phyloP scores from a whole-genome alignment of 2,329 filamentous ascomycete species.

The Byssothecium circinans region DNA sequence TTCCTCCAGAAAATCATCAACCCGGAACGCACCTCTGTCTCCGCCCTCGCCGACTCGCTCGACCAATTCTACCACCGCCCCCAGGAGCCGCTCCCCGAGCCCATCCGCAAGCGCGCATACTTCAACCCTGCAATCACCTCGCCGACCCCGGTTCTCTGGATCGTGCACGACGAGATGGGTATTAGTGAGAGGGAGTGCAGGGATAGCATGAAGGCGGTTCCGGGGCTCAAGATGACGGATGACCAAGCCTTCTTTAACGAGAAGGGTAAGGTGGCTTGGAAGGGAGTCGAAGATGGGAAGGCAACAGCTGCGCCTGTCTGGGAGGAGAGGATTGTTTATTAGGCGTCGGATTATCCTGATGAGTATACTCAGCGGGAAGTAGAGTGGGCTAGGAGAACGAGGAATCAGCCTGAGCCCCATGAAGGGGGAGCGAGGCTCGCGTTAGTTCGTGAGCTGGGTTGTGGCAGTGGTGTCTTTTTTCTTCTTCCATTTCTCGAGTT shows the following conservation, averaged over 20 bases:
- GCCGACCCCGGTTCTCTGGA: constrained; percentile 50
- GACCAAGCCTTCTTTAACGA: constrained; percentile 50
- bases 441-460: too few relatives aligned
- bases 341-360: constrained; percentile 4
- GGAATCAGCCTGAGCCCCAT: too few relatives aligned
- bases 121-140: constrained; percentile 49
- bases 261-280: constrained; percentile 50
- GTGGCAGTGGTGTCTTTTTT: too few relatives aligned
- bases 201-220: constrained; percentile 43
- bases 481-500: too few relatives aligned
- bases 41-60: constrained; percentile 32
- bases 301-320: constrained; percentile 49
- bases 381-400: too few relatives aligned
- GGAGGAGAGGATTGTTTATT: constrained; percentile 43
- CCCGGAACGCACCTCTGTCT: constrained; percentile 35
- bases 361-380: not conserved
- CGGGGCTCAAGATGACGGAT: constrained; percentile 47
- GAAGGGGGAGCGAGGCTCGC: too few relatives aligned
- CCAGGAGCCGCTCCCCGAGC: constrained; percentile 34
- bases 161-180: constrained; percentile 49
- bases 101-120: constrained; percentile 47
- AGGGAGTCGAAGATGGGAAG: constrained; percentile 40
- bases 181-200: constrained; percentile 47
- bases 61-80: constrained; percentile 37
- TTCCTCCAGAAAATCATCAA: constrained; percentile 38